Evolutionary conservation across 1,139 yeast species (phyloP), one percentile per base, ranked within the genome.

Genomic region (Saccharomyces pastorianus): DNA sequence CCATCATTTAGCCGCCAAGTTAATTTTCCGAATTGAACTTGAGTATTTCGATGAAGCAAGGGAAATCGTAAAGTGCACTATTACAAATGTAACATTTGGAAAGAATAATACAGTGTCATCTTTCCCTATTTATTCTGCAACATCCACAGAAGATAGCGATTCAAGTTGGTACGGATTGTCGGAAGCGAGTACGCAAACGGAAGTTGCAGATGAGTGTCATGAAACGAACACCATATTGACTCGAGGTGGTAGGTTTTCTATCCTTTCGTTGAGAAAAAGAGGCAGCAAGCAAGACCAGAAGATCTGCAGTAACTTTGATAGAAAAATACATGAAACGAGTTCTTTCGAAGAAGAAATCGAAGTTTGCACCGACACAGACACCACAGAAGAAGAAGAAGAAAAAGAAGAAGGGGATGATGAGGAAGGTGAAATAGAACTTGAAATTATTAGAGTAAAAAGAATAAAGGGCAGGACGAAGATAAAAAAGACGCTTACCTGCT

Each of bases 1-100:
- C 8, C 60, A 56, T 27, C 44, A 46, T 25, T 53, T 58, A 11
- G 59, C 56, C 23, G 60, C 60, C 23, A 54, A 55, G 47, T 38
- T 57, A 14, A 57, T 56, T 50, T 51, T 57, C 31, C 23, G 13
- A 38, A 17, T 38, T 20, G 25, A 38, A 38, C 44, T 38, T 20
- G 44, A 38, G 25, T 38, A 38, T 11, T 38, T 38, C 20, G 44
- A 38, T 38, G n/a, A 38, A 38, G 25, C 20, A 38, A 38, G 9
- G 25, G 44, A 38, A 17, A 13, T 38, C 2, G 13, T 38, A 7
- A 38, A 20, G 9, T 38, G 44, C 26, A 38, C 6, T 6, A 38
- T 38, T 20, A 20, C 11, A 9, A 38, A 38, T 38, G 26, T 38
- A 9, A 38, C 44, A 6, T 38, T 17, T 38, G 13, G 11, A 23